Conservation (phyloP, 352 stramenopile genomes). For the Phytopythium kandeliae region DNA sequence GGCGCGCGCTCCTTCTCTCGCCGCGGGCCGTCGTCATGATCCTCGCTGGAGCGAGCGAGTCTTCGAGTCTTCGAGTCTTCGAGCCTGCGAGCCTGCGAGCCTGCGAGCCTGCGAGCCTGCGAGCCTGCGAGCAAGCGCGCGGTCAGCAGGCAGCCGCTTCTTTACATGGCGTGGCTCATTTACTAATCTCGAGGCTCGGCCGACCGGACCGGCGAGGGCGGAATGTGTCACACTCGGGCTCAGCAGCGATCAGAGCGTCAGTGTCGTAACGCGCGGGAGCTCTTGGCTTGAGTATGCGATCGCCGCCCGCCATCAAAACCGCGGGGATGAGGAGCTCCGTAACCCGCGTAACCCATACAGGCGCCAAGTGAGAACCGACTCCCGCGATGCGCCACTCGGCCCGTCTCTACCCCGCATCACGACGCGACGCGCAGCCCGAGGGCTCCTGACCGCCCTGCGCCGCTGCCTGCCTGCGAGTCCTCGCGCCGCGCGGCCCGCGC, state of each 20-base stretch:
- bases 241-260: neutral
- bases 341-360: conserved; percentile 3
- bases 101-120: too few relatives aligned
- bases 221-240: neutral
- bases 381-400: neutral
- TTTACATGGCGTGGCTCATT: conserved; percentile 1
- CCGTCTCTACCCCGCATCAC: conserved; percentile 1
- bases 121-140: too few relatives aligned
- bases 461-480: too few relatives aligned
- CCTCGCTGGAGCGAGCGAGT: too few relatives aligned
- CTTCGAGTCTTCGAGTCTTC: too few relatives aligned
- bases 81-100: too few relatives aligned
- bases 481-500: too few relatives aligned
- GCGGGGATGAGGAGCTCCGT: neutral
- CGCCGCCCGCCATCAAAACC: neutral
- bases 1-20: neutral
- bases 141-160: too few relatives aligned
- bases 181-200: too few relatives aligned
- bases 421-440: conserved; percentile 1
- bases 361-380: neutral
- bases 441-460: too few relatives aligned
- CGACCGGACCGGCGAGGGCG: too few relatives aligned
- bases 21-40: neutral
- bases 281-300: neutral
- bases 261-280: neutral